Conservation (phyloP, 495 filamentous ascomycete genomes). For the Penicillium lagena region DNA sequence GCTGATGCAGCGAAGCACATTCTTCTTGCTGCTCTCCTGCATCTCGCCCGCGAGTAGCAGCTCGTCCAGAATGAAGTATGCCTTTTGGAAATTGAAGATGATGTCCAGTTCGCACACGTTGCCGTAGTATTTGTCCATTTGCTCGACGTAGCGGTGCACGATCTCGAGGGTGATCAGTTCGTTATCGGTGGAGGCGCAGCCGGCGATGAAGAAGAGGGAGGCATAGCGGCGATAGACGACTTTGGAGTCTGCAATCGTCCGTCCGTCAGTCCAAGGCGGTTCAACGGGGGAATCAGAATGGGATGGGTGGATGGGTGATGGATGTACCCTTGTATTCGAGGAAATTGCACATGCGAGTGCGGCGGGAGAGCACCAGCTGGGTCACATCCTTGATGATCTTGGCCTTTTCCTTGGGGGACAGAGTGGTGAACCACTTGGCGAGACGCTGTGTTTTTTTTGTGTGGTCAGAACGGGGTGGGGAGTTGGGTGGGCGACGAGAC, state of each 20-base stretch:
- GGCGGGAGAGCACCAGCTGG: slow-evolving; percentile 89
- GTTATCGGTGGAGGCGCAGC: slow-evolving; percentile 90
- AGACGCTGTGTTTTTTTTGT: slow-evolving; percentile 57
- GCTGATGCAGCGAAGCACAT: slow-evolving; percentile 87
- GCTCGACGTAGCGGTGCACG: slow-evolving; percentile 97
- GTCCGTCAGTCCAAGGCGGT: not conserved
- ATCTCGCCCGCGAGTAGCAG: slow-evolving; percentile 92
- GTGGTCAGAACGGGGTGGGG: slow-evolving; percentile 8
- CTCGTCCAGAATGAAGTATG: slow-evolving; percentile 98
- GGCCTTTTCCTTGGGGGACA: slow-evolving; percentile 96
- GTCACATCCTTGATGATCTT: slow-evolving; percentile 99
- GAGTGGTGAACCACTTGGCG: slow-evolving; percentile 98
- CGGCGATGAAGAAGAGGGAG: slow-evolving; percentile 98
- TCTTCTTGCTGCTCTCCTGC: slow-evolving; percentile 99
- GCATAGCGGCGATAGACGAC: slow-evolving; percentile 98
- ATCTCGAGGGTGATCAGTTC: slow-evolving; percentile 97
- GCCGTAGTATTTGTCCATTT: slow-evolving; percentile 99
- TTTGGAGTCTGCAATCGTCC: slow-evolving; percentile 68
- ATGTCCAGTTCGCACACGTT: slow-evolving; percentile 99
- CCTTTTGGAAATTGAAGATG: slow-evolving; percentile 99
- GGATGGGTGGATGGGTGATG: slow-evolving; percentile 6
- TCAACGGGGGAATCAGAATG: slow-evolving; percentile 1
- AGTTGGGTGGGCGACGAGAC: slow-evolving; percentile 37
- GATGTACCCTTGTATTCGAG: slow-evolving; percentile 90
- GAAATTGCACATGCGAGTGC: slow-evolving; percentile 99